Base-by-base conservation (phyloP, 257 asterid genomes). In the Solanum sejunctum region DNA sequence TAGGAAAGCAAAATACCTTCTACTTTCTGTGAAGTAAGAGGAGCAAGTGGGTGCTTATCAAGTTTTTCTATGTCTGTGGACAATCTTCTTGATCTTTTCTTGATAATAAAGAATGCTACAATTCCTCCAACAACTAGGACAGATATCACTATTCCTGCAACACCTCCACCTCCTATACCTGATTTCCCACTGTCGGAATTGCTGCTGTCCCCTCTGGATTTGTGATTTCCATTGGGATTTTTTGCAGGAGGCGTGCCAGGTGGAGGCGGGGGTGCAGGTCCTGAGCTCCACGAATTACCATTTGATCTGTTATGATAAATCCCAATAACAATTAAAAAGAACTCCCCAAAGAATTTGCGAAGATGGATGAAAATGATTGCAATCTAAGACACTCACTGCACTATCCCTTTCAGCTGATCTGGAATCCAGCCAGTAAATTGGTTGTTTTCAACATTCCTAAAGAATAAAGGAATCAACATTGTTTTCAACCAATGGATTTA, bases 211-310 rank as follows among this genome's bases (percentile, higher is more conserved):
- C 92, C 89, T 41, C 96, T 93, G 61, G 95, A 80, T 64, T 85
- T 87, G 78, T 87, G 93, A 83, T 88, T 85, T 55, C 88, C 86
- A 87, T 54, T 86, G 75, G 97, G 97, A 60, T 88, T 91, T 87
- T 82, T 83, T 88, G 93, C 93, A 13, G 99, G 98, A 10, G 99
- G 98, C 28, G 98, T 90, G 87, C 99, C 98, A 55, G 99, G 99
- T 36, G 99, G 99, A 57, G 99, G 96, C 23, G 97, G 98, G 81
- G 98, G 98, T 51, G 98, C 98, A 23, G 99, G 91, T 85, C 96
- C 98, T 0, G 92, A 57, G 88, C 85, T 90, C 91, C 95, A 93
- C 15, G 88, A 88, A 89, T 97, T 97, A 75, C 98, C 98, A 80
- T 88, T 90, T 12, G 92, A 67, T 83, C 99, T 97, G 93, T 84